Conservation (phyloP, 2,329 filamentous ascomycete genomes). For the Beauveria sp. region DNA sequence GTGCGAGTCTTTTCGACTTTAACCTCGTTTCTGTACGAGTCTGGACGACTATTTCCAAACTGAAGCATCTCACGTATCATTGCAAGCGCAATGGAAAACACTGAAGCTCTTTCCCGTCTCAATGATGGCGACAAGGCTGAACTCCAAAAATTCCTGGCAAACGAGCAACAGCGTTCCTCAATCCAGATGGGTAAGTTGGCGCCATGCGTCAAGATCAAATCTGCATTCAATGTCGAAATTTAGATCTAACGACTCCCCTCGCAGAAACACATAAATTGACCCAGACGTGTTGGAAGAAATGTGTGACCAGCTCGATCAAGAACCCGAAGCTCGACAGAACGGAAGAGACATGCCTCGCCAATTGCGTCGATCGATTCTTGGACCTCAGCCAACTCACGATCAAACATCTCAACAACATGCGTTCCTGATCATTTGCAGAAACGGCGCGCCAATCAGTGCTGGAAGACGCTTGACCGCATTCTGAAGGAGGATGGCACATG, state of each 20-base stretch:
- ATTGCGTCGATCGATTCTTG: conserved; percentile 91
- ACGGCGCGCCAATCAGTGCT: neutral
- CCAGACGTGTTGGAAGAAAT: conserved; percentile 92
- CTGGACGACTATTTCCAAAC: neutral
- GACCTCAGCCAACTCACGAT: conserved; percentile 82
- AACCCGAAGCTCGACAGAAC: conserved; percentile 62
- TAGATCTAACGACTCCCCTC: conserved; percentile 11
- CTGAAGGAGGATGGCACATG: neutral
- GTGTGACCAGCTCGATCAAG: conserved; percentile 68
- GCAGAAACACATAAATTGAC: conserved; percentile 48
- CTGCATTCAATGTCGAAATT: neutral
- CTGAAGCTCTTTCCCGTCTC: conserved; percentile 62
- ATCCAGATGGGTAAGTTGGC: conserved; percentile 50
- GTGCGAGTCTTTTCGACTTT: neutral
- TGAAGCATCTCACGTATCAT: neutral
- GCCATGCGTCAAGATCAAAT: conserved; percentile 14
- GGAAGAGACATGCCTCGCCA: conserved; percentile 79
- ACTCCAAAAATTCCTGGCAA: conserved; percentile 76
- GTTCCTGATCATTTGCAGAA: conserved; percentile 18
- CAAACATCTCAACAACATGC: conserved; percentile 66
- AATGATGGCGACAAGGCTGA: conserved; percentile 78
- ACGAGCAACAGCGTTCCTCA: conserved; percentile 78
- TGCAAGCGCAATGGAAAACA: conserved; percentile 27
- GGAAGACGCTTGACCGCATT: neutral
- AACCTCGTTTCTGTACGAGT: neutral